Evolutionary conservation across 2,329 filamentous ascomycete species (phyloP), one percentile per base, ranked within the genome.

Genomic region (Penicillium sclerotiorum): DNA sequence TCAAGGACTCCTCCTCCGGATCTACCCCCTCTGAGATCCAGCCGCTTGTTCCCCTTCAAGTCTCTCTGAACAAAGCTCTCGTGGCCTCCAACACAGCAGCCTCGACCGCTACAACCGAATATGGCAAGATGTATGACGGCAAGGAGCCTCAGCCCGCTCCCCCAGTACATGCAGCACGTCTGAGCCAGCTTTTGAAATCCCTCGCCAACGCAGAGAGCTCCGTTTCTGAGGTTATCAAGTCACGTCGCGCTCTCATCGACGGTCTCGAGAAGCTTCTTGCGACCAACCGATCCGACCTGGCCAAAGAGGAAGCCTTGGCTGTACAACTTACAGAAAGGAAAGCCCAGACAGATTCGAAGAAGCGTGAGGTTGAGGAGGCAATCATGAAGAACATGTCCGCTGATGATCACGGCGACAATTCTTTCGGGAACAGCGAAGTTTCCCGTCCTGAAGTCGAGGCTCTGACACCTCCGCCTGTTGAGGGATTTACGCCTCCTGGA

Each of bases 201-300:
- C 80, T 99, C 15, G 90, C 90, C 17, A 89, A 84, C 56, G 94
- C 94, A 3, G 92, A 99, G 71, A 89, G 85, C 47, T 91, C 93
- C 0, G 88, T 97, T 1, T 86, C 89, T 2, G 90, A 96, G 62
- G 90, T 88, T 59, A 90, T 99, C 67, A 92, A 93, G 66, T 90
- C 91, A 2, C 86, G 94, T 12, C 83, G 84, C 57, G 82, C 84
- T 8, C 80, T 99, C 22, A 86, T 97, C 30, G 80, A 82, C 22
- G 90, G 86, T 1, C 77, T 99, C 5, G 90, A 96, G 72, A 90
- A 88, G 65, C 78, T 97, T 11, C 78, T 97, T 1, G 84, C 87
- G 47, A 81, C 82, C 21, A 91, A 93, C 69, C 85, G 86, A 42
- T 74, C 79, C 2, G 85, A 86, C 28, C 75, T 96, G 4, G 78